Base-by-base conservation (phyloP, 2,329 filamentous ascomycete genomes). In the Clarireedia paspali region DNA sequence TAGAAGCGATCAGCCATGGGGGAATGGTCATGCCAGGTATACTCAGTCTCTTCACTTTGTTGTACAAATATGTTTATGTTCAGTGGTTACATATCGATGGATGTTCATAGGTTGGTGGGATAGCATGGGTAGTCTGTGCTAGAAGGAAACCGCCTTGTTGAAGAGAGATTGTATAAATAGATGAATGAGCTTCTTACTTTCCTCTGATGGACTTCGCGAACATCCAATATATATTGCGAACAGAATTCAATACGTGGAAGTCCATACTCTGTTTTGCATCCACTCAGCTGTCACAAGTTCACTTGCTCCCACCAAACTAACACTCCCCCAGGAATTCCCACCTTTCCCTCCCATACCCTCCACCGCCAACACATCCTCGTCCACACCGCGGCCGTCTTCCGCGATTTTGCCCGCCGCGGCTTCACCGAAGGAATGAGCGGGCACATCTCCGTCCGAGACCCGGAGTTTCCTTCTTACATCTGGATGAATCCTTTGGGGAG, bases 391-490 rank as follows among this genome's bases (percentile, higher is more conserved):
- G 78, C 80, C 3, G 83, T 82, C 4, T 89, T 89, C 70, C 81
- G 85, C 27, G 77, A 86, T 66, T 88, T 86, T 67, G 75, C 82
- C 1, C 78, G 83, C 47, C 78, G 81, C 63, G 82, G 81, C 50
- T 87, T 82, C 69, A 82, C 80, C 0, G 85, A 88, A 69, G 85
- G 85, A 54, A 85, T 87, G 74, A 76, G 76, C 27, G 85, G 85
- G 0, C 84, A 88, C 68, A 88, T 89, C 61, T 79, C 74, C 14
- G 80, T 88, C 1, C 76, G 84, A 12, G 85, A 88, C 66, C 84
- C 85, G 0, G 82, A 87, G 67, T 73, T 80, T 62, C 71, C 73
- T 0, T 73, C 80, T 58, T 74, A 75, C 14, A 85, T 87, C 70
- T 89, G 87, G 86, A 88, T 86, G 67, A 88, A 81, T 72, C 84